Conservation (phyloP, 495 filamentous ascomycete species). For the Aspergillus saccharolyticus region DNA sequence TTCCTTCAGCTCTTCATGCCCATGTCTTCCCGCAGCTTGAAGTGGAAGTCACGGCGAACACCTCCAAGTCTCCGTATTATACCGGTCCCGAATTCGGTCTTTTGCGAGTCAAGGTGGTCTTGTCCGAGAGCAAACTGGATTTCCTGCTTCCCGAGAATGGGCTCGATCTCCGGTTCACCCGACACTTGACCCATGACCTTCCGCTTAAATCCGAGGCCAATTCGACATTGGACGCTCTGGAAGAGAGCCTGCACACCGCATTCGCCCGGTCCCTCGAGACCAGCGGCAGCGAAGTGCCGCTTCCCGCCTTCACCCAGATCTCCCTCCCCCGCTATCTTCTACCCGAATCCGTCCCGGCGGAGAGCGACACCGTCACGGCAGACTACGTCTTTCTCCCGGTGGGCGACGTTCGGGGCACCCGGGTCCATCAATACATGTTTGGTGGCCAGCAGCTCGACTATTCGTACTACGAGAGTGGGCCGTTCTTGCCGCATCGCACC, state of each 20-base stretch:
- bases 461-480: constrained; percentile 30
- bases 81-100: constrained; percentile 15
- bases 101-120: constrained; percentile 27
- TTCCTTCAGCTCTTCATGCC: constrained; percentile 24
- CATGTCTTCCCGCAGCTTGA: constrained; percentile 31
- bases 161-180: constrained; percentile 39
- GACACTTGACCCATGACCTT: constrained; percentile 28
- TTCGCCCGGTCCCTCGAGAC: constrained; percentile 10
- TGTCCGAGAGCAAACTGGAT: constrained; percentile 31
- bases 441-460: constrained; percentile 27
- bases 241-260: constrained; percentile 13
- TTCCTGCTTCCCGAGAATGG: constrained; percentile 40
- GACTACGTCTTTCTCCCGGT: constrained; percentile 37
- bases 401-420: constrained; percentile 23
- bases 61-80: background rate
- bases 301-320: constrained; percentile 31
- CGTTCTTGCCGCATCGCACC: constrained; percentile 24
- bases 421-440: constrained; percentile 28
- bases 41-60: constrained; percentile 23
- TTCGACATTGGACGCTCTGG: constrained; percentile 17
- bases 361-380: constrained; percentile 14
- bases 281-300: constrained; percentile 6
- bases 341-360: background rate
- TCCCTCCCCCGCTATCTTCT: constrained; percentile 22
- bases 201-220: constrained; percentile 4